phyloP scores from a whole-genome alignment of 2,329 filamentous ascomycete genomes.

The Aspergillus sergii region DNA sequence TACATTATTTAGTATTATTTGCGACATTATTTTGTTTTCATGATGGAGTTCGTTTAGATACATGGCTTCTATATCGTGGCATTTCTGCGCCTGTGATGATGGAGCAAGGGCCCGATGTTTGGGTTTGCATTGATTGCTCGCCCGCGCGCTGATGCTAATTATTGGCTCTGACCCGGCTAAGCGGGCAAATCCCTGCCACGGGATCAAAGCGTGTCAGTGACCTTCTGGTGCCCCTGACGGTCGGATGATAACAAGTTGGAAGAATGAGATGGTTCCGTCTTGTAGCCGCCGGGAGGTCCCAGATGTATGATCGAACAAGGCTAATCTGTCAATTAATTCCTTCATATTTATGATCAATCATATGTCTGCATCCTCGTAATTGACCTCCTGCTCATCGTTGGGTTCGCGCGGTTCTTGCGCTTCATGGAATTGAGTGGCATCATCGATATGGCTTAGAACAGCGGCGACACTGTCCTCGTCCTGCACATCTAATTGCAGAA shows the following conservation, averaged over 20 bases:
- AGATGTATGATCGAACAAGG: neutral
- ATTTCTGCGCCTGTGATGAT: neutral
- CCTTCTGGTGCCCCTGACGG: neutral
- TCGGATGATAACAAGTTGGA: neutral
- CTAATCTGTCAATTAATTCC: neutral
- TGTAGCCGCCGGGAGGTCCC: neutral
- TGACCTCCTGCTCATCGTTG: slow-evolving; percentile 62
- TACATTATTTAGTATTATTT: neutral
- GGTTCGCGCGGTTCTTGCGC: slow-evolving; percentile 89
- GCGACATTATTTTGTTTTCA: neutral
- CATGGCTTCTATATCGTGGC: neutral
- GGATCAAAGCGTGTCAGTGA: neutral
- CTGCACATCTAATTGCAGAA: slow-evolving; percentile 83
- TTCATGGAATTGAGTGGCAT: slow-evolving; percentile 91
- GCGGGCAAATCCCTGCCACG: neutral
- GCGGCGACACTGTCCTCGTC: slow-evolving; percentile 87
- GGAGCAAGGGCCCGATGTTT: neutral
- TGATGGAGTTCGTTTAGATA: slow-evolving; percentile 3
- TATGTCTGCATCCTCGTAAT: slow-evolving; percentile 46
- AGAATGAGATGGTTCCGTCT: neutral
- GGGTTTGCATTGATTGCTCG: neutral
- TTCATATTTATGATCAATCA: slow-evolving; percentile 10
- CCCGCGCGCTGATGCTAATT: no score
- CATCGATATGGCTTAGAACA: slow-evolving; percentile 89
- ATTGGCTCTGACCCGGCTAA: neutral